Percentiles rank a stretch among this genome's conserved stretches.
Conservation (phyloP, 768 basidiomycete species). For the Amanita thiersii region DNA sequence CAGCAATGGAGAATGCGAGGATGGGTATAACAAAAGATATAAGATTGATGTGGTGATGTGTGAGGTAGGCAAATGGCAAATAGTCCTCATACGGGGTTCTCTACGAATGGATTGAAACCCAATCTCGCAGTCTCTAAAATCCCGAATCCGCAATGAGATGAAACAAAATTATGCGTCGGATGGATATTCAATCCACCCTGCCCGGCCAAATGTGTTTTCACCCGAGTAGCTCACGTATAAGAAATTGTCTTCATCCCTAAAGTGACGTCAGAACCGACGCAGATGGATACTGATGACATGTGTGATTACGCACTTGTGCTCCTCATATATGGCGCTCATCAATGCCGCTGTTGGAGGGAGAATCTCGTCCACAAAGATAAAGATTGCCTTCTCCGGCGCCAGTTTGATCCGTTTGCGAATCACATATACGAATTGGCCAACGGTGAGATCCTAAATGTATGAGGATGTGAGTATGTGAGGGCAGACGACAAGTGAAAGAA, state of each 20-base stretch:
- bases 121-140: conserved; percentile 7
- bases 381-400: conserved; percentile 98
- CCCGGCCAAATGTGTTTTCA: conserved; percentile 88
- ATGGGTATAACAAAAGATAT: conserved; percentile 9
- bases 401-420: conserved; percentile 99
- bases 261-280: conserved; percentile 22
- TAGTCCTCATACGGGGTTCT: conserved; percentile 4
- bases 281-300: conserved; percentile 6
- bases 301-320: conserved; percentile 79
- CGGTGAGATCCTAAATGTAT: conserved; percentile 73
- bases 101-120: conserved; percentile 6
- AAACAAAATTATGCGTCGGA: conserved; percentile 20
- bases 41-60: conserved; percentile 1
- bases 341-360: conserved; percentile 95
- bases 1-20: conserved; percentile 6
- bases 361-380: conserved; percentile 99
- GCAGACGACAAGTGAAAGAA: conserved; percentile 5
- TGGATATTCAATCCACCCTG: conserved; percentile 40
- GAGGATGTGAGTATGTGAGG: conserved; percentile 1
- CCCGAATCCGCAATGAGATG: background rate
- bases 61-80: background rate
- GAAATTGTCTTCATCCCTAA: conserved; percentile 99
- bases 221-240: conserved; percentile 98
- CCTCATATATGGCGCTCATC: conserved; percentile 99
- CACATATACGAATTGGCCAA: conserved; percentile 98